phyloP scores from a whole-genome alignment of 257 asterid species.

The Nicotiana paniculata region DNA sequence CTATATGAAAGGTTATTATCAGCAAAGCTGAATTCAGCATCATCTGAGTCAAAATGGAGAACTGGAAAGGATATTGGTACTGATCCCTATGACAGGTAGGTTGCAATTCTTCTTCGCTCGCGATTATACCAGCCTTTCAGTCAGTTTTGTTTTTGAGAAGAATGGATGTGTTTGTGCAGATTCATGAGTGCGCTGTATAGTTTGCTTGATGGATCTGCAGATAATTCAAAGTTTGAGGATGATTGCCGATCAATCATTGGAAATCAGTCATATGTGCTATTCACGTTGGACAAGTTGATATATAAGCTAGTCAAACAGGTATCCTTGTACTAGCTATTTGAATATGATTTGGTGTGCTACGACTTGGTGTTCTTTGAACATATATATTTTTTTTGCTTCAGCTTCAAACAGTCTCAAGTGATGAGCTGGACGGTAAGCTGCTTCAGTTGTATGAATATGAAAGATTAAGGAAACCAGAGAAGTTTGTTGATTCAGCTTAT shows the following conservation, averaged over 20 bases:
- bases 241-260: slow-evolving; percentile 93
- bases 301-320: slow-evolving; percentile 94
- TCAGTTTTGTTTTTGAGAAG: neutral
- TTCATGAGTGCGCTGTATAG: slow-evolving; percentile 76
- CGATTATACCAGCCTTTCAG: neutral
- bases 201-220: slow-evolving; percentile 92
- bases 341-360: neutral
- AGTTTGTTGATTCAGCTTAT: slow-evolving; percentile 36
- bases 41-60: slow-evolving; percentile 31
- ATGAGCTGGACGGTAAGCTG: slow-evolving; percentile 40
- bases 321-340: neutral
- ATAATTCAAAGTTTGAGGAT: slow-evolving; percentile 86
- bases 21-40: slow-evolving; percentile 37
- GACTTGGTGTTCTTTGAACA: neutral
- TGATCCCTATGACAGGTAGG: slow-evolving; percentile 41
- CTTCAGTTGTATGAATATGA: slow-evolving; percentile 44
- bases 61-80: slow-evolving; percentile 27
- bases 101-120: neutral
- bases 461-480: slow-evolving; percentile 34
- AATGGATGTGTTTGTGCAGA: slow-evolving; percentile 37
- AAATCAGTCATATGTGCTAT: slow-evolving; percentile 81
- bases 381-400: slow-evolving; percentile 10
- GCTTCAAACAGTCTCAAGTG: slow-evolving; percentile 46
- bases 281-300: slow-evolving; percentile 90
- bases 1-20: slow-evolving; percentile 41